These are phyloP conservation scores for Suhomyces tanzawaensis DNA, from an alignment of 805 yeast genomes.

Conservation along the genomic window DNA sequence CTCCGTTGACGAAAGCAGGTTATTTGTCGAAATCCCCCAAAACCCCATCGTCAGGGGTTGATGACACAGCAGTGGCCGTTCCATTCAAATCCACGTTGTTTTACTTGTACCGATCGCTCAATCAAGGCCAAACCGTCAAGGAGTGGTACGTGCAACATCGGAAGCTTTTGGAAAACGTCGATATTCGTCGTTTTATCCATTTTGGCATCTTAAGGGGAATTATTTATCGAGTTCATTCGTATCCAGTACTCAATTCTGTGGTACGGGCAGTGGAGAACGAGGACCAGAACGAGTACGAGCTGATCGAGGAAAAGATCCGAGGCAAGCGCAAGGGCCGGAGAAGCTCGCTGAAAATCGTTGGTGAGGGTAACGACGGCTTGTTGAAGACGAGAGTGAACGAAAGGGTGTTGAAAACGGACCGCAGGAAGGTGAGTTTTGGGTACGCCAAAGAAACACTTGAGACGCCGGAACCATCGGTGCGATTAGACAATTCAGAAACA, in stretches of 20 bases:
- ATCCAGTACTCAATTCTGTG: constrained; percentile 56
- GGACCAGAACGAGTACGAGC: constrained; percentile 16
- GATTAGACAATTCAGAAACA: background rate
- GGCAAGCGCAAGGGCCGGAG: constrained; percentile 5
- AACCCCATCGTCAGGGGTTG: constrained; percentile 4
- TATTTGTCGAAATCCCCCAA: constrained; percentile 7
- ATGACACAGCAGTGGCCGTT: constrained; percentile 22
- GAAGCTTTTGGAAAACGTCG: constrained; percentile 60
- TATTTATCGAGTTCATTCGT: constrained; percentile 75
- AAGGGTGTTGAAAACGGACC: constrained; percentile 16
- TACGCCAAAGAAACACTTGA: background rate
- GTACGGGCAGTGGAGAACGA: constrained; percentile 36
- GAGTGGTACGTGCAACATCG: constrained; percentile 79
- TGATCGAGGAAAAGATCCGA: constrained; percentile 14
- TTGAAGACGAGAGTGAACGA: constrained; percentile 14
- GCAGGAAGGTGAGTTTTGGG: constrained; percentile 36
- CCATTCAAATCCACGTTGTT: constrained; percentile 70
- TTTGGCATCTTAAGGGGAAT: constrained; percentile 84
- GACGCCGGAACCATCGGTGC: background rate
- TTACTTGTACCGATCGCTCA: constrained; percentile 70
- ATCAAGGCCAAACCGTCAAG: constrained; percentile 71
- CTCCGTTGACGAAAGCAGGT: constrained; percentile 9
- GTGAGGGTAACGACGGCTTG: constrained; percentile 6
- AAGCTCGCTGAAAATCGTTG: background rate
- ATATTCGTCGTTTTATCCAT: constrained; percentile 77